These are phyloP conservation scores for Parastagonospora avenae DNA, from an alignment of 2,329 filamentous ascomycete genomes.

Conservation along the genomic window DNA sequence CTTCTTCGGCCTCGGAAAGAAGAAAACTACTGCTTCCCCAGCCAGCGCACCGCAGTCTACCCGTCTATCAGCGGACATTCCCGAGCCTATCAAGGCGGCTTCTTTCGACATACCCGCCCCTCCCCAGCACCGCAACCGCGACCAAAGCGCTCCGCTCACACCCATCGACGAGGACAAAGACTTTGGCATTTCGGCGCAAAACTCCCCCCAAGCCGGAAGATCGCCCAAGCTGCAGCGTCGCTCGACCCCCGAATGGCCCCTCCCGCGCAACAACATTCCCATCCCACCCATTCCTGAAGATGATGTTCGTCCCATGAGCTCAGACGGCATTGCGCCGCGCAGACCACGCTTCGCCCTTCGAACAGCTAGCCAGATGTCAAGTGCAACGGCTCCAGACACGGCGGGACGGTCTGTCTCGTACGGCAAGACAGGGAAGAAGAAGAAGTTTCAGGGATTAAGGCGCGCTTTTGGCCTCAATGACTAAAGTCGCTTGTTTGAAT, in stretches of 20 bases:
- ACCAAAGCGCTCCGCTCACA: slow-evolving; percentile 32
- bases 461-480: slow-evolving; percentile 67
- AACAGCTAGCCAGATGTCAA: slow-evolving; percentile 25
- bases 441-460: slow-evolving; percentile 71
- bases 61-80: slow-evolving; percentile 12
- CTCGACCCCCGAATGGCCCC: slow-evolving; percentile 56
- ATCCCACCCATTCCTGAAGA: slow-evolving; percentile 27
- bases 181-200: slow-evolving; percentile 18
- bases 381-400: slow-evolving; percentile 30
- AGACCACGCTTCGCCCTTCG: slow-evolving; percentile 30
- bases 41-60: slow-evolving; percentile 30
- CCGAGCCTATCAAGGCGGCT: background rate
- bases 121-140: slow-evolving; percentile 32
- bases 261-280: slow-evolving; percentile 38
- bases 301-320: slow-evolving; percentile 37
- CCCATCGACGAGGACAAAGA: slow-evolving; percentile 43
- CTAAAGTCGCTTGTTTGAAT: slow-evolving; percentile 42
- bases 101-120: slow-evolving; percentile 35
- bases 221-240: slow-evolving; percentile 57
- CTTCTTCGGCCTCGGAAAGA: slow-evolving; percentile 64
- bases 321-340: slow-evolving; percentile 31
- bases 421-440: slow-evolving; percentile 55
- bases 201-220: slow-evolving; percentile 21
- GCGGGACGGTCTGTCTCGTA: slow-evolving; percentile 27
- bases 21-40: slow-evolving; percentile 55